Percentiles rank a stretch among this genome's conserved stretches.
phyloP scores from a whole-genome alignment of 805 yeast genomes.

The Suhomyces kilbournensis region DNA sequence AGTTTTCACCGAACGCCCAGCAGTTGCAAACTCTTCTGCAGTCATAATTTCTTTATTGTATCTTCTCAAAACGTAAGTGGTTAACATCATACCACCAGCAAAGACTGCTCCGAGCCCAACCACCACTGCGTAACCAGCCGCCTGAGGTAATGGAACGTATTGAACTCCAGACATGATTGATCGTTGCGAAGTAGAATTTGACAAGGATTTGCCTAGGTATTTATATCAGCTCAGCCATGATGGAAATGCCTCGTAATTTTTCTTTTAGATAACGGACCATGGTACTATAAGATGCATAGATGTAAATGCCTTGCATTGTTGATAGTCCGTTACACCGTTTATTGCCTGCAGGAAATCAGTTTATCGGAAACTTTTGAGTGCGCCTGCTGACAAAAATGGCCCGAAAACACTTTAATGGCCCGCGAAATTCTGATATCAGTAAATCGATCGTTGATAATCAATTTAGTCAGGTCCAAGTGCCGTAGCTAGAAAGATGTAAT shows the following conservation, averaged over 20 bases:
- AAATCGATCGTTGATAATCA: neutral
- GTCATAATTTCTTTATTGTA: conserved; percentile 85
- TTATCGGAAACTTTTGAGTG: neutral
- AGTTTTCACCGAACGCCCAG: conserved; percentile 83
- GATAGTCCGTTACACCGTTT: neutral
- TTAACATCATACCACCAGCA: conserved; percentile 73
- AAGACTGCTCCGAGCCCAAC: conserved; percentile 84
- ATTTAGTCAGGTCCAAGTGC: neutral
- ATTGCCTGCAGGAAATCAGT: neutral
- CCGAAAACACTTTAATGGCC: neutral
- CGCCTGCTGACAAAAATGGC: neutral
- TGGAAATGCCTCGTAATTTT: neutral
- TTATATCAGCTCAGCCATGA: neutral
- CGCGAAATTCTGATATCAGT: neutral
- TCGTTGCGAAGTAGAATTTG: conserved; percentile 7
- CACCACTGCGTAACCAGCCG: conserved; percentile 85
- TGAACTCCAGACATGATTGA: conserved; percentile 9
- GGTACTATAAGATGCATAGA: neutral
- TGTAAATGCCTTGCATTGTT: neutral
- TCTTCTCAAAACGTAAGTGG: conserved; percentile 66
- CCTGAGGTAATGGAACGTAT: conserved; percentile 53
- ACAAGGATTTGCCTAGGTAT: neutral
- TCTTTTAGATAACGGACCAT: neutral
- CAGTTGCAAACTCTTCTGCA: conserved; percentile 91
- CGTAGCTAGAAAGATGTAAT: neutral